Base-by-base conservation (phyloP, 2,329 filamentous ascomycete species). In the Sordariomycetes sp. region DNA sequence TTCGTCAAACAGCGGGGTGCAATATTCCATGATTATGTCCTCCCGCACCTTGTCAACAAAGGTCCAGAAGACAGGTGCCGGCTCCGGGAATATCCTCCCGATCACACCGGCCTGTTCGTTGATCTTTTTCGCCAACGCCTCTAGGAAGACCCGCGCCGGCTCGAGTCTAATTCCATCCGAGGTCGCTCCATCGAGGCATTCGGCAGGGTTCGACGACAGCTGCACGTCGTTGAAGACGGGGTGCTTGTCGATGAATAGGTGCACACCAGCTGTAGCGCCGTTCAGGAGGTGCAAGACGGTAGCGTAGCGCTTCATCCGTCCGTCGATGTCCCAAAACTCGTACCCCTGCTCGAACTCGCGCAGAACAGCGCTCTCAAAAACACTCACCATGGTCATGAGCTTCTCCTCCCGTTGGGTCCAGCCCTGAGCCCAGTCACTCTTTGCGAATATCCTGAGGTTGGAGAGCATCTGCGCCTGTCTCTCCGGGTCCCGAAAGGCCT, bases 301-400 rank as follows among this genome's bases (percentile, higher is more conserved):
- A 2, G 92, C 92, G 71, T 96, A 97, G 66, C 88, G 83, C 64
- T 81, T 85, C 93, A 97, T 97, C 58, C 86, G 80, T 2, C 90
- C 91, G 63, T 96, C 88, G 58, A 95, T 85, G 69, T 99, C 93
- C 74, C 88, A 89, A 51, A 85, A 86, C 69, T 94, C 90, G 64
- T 95, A 96, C 3, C 90, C 94, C 67, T 94, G 88, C 71, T 95
- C 89, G 64, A 99, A 99, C 69, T 99, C 94, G 54, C 88, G 82
- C 56, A 97, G 74, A 3, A 95, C 92, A 3, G 92, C 91, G 59
- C 87, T 91, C 72, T 97, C 93, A 66, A 99, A 99, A 60, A 94
- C 86, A 43, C 80, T 80, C 63, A 87, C 82, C 80, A 95, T 91
- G 25, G 79, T 81, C 43, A 82, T 76, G 22, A 99, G 75, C 67